Conservation (phyloP, 441 rosid species). For the Eruca vesicaria region DNA sequence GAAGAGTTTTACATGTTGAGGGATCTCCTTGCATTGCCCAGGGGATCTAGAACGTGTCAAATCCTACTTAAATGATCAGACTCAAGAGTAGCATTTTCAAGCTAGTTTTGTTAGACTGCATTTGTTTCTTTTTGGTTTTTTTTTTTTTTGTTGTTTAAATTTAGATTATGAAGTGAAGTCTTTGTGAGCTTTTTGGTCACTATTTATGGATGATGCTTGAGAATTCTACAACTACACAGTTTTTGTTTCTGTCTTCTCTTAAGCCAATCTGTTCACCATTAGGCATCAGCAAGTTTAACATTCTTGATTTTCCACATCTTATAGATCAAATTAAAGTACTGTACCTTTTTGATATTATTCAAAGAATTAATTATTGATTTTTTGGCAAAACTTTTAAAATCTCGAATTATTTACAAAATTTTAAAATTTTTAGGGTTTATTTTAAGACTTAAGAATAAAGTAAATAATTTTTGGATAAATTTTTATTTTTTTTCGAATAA, state of each 20-base stretch:
- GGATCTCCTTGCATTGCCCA: constrained; percentile 23
- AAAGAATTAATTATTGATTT: no score
- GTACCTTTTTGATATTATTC: no score
- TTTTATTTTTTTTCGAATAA: no score
- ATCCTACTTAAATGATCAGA: neutral
- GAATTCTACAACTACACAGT: neutral
- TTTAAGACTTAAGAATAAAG: no score
- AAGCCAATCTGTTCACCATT: no score
- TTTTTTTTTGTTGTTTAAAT: neutral
- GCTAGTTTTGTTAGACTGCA: neutral
- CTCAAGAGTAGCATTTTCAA: neutral
- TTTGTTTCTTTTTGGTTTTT: neutral
- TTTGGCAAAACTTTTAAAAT: no score
- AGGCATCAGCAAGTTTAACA: no score
- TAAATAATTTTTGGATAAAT: no score
- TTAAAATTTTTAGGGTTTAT: no score
- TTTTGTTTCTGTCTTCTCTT: neutral
- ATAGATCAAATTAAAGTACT: no score
- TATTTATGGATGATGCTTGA: neutral
- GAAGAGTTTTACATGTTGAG: neutral
- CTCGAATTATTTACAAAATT: no score
- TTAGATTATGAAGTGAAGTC: neutral
- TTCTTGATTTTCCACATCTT: no score
- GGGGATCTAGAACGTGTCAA: constrained; percentile 3
- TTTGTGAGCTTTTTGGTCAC: neutral